phyloP scores from a whole-genome alignment of 2,329 filamentous ascomycete species.

The Aspergillus nomiae region DNA sequence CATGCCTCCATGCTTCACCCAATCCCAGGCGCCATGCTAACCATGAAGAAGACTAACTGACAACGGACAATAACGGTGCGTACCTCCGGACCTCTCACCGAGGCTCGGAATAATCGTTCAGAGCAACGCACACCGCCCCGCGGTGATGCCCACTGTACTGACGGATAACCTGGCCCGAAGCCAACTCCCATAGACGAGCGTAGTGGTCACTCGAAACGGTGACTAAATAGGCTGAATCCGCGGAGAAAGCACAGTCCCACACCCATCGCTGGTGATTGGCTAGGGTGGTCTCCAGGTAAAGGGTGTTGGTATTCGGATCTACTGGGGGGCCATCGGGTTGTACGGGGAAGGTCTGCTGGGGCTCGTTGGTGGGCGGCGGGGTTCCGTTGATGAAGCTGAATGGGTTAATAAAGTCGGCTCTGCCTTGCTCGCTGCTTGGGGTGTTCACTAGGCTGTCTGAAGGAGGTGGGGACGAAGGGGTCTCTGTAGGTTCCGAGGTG shows the following conservation, averaged over 20 bases:
- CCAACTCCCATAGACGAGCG: constrained; percentile 85
- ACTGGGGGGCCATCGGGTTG: constrained; percentile 44
- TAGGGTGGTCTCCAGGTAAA: constrained; percentile 82
- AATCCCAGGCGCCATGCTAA: constrained; percentile 29
- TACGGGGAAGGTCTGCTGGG: constrained; percentile 35
- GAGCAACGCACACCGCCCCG: constrained; percentile 85
- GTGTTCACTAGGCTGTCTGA: constrained; percentile 23
- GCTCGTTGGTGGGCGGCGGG: constrained; percentile 27
- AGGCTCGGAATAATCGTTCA: constrained; percentile 74
- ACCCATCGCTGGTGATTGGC: constrained; percentile 94
- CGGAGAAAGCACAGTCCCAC: constrained; percentile 95
- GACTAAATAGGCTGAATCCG: constrained; percentile 88
- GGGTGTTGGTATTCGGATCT: constrained; percentile 52
- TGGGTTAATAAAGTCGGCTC: constrained; percentile 22
- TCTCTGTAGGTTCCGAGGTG: constrained; percentile 15
- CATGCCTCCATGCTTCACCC: constrained; percentile 7
- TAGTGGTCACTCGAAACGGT: constrained; percentile 95
- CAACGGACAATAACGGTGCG: not conserved
- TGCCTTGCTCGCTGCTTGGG: constrained; percentile 24
- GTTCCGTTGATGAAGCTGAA: constrained; percentile 32
- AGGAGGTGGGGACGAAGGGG: constrained; percentile 20
- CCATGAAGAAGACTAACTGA: constrained; percentile 18
- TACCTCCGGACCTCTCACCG: constrained; percentile 26
- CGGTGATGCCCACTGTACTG: constrained; percentile 96
- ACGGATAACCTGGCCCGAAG: constrained; percentile 82